Evolutionary conservation across 2,329 filamentous ascomycete genomes (phyloP).

Genomic region (Neodidymelliopsis sp.): DNA sequence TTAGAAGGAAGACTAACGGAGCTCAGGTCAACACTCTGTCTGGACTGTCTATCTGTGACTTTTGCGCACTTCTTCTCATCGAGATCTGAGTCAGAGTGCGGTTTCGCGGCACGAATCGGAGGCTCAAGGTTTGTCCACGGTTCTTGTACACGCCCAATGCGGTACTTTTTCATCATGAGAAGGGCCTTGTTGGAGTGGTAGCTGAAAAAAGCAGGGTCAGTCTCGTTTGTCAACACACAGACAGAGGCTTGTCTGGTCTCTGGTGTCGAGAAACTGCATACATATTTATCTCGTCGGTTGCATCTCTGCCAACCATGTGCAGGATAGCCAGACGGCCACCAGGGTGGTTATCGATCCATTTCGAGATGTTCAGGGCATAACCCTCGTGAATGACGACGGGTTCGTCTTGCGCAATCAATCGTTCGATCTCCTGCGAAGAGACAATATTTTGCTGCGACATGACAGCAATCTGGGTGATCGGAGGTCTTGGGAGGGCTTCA

Average conservation of each 20-base stretch:
- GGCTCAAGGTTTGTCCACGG: constrained; percentile 67
- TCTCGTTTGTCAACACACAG: constrained; percentile 13
- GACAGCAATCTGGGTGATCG: neutral
- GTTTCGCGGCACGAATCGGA: constrained; percentile 63
- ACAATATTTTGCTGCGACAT: constrained; percentile 47
- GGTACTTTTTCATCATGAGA: constrained; percentile 65
- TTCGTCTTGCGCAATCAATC: constrained; percentile 62
- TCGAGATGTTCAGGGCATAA: constrained; percentile 62
- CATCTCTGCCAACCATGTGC: constrained; percentile 68
- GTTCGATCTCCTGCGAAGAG: constrained; percentile 57
- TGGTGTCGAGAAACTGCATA: constrained; percentile 43
- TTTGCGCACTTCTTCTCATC: constrained; percentile 22
- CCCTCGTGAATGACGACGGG: constrained; percentile 66
- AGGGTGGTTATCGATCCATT: constrained; percentile 66
- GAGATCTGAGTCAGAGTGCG: constrained; percentile 28
- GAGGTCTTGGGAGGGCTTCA: neutral
- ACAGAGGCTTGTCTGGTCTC: neutral
- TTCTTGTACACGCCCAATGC: constrained; percentile 64
- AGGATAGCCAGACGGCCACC: constrained; percentile 66
- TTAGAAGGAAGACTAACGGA: constrained; percentile 31
- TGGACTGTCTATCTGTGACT: constrained; percentile 17
- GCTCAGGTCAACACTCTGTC: constrained; percentile 39
- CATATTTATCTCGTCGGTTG: constrained; percentile 67
- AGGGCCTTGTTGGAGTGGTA: constrained; percentile 65
- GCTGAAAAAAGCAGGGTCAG: constrained; percentile 50